phyloP scores from a whole-genome alignment of 768 basidiomycete genomes.

The Leucocoprinus sp. region DNA sequence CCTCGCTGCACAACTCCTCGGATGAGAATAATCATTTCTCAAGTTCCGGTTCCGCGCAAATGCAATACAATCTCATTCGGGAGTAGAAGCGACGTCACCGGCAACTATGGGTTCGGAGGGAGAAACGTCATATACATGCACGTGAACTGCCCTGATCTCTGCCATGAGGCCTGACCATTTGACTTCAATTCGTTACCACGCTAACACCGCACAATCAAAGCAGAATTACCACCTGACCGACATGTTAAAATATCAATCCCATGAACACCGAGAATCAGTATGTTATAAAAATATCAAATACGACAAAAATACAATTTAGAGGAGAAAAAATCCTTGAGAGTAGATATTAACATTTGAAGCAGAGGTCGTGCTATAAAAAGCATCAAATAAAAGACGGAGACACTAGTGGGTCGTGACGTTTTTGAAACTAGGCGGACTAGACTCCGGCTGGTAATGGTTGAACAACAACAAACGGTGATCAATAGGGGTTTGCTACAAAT shows the following conservation, averaged over 20 bases:
- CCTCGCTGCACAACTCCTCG: neutral
- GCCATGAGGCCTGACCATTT: constrained; percentile 9
- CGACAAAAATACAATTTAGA: neutral
- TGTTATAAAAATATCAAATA: constrained; percentile 2
- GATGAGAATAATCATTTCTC: no score
- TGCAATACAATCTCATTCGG: neutral
- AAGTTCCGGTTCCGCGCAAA: constrained; percentile 1
- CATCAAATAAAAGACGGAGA: neutral
- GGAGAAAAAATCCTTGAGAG: neutral
- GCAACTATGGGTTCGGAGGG: neutral
- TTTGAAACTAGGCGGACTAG: neutral
- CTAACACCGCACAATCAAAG: no score
- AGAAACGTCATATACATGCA: neutral
- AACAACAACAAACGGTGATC: neutral
- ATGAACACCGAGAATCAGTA: no score
- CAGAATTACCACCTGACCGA: no score
- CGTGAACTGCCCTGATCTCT: no score
- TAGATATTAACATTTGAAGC: neutral
- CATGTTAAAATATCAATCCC: no score
- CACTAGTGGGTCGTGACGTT: neutral
- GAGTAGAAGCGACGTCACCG: neutral
- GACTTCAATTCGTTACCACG: constrained; percentile 2
- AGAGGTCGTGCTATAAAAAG: neutral
- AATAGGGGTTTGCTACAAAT: neutral
- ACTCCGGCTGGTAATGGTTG: neutral